Conservation (phyloP, 2,329 filamentous ascomycete species). For the Metarhizium sp. region DNA sequence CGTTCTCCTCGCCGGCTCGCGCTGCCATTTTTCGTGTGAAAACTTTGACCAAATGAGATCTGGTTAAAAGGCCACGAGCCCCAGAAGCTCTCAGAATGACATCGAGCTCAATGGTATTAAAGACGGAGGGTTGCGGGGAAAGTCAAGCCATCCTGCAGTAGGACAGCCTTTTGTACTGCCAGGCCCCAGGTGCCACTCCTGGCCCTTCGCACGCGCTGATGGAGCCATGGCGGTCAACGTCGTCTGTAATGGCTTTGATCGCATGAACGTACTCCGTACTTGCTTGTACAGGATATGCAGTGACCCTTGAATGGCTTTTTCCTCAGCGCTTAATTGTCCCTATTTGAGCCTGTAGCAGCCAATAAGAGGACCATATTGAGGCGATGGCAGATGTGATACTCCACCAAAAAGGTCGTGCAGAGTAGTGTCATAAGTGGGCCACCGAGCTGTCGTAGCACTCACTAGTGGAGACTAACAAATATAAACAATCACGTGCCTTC, state of each 20-base stretch:
- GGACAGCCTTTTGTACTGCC: conserved; percentile 1
- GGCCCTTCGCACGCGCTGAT: not conserved
- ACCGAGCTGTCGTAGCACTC: no score
- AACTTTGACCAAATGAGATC: not conserved
- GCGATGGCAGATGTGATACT: not conserved
- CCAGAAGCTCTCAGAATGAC: not conserved
- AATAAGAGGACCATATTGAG: not conserved
- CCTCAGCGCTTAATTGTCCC: conserved; percentile 2
- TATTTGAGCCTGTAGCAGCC: not conserved
- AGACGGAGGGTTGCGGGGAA: conserved; percentile 2
- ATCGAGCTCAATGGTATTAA: not conserved
- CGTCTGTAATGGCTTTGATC: not conserved
- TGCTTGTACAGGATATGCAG: not conserved
- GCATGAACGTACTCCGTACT: not conserved
- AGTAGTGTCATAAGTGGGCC: no score
- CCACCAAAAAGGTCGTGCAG: not conserved
- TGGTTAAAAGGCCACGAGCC: not conserved
- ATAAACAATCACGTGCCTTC: conserved; percentile 4
- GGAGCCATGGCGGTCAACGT: not conserved
- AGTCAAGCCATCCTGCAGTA: not conserved
- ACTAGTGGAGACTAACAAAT: no score
- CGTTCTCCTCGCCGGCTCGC: conserved; percentile 39
- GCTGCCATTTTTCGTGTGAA: conserved; percentile 29
- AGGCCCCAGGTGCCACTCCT: not conserved
- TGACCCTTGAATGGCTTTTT: not conserved